phyloP scores from a whole-genome alignment of 345 rosid species.

The Lagerstroemia speciosa region DNA sequence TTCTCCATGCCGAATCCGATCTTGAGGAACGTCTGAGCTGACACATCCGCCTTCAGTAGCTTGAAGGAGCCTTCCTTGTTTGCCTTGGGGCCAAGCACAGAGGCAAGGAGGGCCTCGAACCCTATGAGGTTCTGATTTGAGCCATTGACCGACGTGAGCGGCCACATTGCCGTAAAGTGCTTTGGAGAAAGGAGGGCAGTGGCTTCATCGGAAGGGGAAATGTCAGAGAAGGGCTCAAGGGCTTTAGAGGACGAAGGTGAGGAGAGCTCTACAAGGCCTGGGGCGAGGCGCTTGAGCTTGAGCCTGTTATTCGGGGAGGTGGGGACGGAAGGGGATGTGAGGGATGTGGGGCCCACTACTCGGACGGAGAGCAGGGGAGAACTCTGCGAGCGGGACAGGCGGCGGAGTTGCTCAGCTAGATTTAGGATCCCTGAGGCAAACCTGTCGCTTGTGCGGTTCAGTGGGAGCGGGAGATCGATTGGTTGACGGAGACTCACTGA shows the following conservation, averaged over 20 bases:
- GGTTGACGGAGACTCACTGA: slow-evolving; percentile 89
- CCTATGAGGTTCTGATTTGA: slow-evolving; percentile 64
- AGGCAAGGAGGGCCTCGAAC: slow-evolving; percentile 57
- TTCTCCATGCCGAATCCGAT: slow-evolving; percentile 79
- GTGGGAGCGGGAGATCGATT: slow-evolving; percentile 68
- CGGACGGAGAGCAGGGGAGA: slow-evolving; percentile 70
- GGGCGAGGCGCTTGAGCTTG: slow-evolving; percentile 84
- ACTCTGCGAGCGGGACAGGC: slow-evolving; percentile 29
- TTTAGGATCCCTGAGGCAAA: slow-evolving; percentile 85
- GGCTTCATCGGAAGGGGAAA: slow-evolving; percentile 28
- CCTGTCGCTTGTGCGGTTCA: slow-evolving; percentile 44
- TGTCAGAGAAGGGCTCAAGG: slow-evolving; percentile 25
- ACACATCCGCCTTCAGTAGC: slow-evolving; percentile 65
- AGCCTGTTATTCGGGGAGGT: slow-evolving; percentile 45
- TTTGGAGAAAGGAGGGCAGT: slow-evolving; percentile 54
- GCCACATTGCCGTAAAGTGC: slow-evolving; percentile 83
- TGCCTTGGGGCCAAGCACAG: slow-evolving; percentile 77
- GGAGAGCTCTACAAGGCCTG: slow-evolving; percentile 78
- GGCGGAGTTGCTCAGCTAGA: slow-evolving; percentile 74
- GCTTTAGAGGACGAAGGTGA: slow-evolving; percentile 31
- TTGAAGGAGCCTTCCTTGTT: slow-evolving; percentile 57
- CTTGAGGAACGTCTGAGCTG: slow-evolving; percentile 79
- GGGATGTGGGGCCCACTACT: slow-evolving; percentile 80
- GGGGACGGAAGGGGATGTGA: slow-evolving; percentile 47
- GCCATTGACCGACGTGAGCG: slow-evolving; percentile 70